phyloP scores from a whole-genome alignment of 768 basidiomycete species.

The Mycena albidolilacea region DNA sequence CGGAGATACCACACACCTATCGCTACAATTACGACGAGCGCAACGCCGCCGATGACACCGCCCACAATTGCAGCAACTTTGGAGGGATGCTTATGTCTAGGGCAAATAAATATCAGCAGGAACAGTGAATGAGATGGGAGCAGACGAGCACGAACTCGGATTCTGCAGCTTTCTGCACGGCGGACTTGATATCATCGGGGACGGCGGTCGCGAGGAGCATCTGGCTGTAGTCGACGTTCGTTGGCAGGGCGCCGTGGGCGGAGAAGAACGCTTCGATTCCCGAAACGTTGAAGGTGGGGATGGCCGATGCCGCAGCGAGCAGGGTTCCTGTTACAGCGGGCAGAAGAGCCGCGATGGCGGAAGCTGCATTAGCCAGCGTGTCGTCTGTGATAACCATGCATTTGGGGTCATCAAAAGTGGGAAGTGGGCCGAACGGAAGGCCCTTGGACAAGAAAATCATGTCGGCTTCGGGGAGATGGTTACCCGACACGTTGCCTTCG shows the following conservation, averaged over 20 bases:
- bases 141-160: neutral
- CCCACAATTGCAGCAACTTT: slow-evolving; percentile 12
- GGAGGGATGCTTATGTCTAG: slow-evolving; percentile 5
- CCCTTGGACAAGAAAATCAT: neutral
- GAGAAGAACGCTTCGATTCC: slow-evolving; percentile 28
- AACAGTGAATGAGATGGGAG: neutral
- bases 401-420: slow-evolving; percentile 12
- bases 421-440: slow-evolving; percentile 16
- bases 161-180: slow-evolving; percentile 3
- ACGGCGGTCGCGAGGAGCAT: slow-evolving; percentile 28
- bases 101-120: neutral
- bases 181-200: slow-evolving; percentile 19
- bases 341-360: slow-evolving; percentile 2
- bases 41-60: slow-evolving; percentile 5
- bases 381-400: slow-evolving; percentile 32
- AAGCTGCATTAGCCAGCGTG: neutral
- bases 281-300: slow-evolving; percentile 29
- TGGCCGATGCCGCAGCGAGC: slow-evolving; percentile 12
- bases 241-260: slow-evolving; percentile 23
- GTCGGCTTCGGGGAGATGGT: slow-evolving; percentile 1
- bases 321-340: slow-evolving; percentile 27
- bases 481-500: slow-evolving; percentile 11
- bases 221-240: slow-evolving; percentile 31
- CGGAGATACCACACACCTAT: slow-evolving; percentile 11
- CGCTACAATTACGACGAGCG: neutral